Evolutionary conservation across 208 protist species (phyloP).

Genomic region (Acanthamoeba royreba): DNA sequence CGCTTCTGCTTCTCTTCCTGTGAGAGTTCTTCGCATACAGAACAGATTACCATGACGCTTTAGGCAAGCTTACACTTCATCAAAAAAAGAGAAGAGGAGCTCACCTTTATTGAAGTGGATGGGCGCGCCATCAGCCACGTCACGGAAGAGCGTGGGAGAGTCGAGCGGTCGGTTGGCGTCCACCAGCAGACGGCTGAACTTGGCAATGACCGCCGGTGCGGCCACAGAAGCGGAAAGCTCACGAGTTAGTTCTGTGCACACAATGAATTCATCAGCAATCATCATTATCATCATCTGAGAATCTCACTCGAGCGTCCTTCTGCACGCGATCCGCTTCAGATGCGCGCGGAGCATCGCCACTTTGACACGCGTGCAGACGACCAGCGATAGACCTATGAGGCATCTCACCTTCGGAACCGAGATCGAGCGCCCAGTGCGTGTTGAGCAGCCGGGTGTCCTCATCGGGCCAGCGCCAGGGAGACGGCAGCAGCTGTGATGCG

Average conservation of each 20-base stretch:
- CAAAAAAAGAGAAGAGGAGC: neutral
- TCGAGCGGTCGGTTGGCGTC: slow-evolving; percentile 6
- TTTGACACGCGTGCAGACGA: neutral
- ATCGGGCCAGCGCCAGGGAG: neutral
- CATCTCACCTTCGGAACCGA: neutral
- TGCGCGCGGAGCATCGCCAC: no score
- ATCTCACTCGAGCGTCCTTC: no score
- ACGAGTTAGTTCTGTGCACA: neutral
- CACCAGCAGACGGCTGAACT: slow-evolving; percentile 2
- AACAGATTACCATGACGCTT: neutral
- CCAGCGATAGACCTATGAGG: neutral
- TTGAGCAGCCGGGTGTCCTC: neutral
- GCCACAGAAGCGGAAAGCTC: neutral
- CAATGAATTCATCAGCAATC: neutral
- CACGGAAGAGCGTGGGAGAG: neutral
- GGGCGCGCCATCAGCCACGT: neutral
- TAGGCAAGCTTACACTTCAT: neutral
- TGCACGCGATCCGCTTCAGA: no score
- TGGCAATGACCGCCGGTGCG: neutral
- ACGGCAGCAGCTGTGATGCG: neutral
- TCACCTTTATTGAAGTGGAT: neutral
- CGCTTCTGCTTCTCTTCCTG: neutral
- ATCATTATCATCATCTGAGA: no score
- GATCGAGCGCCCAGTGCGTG: slow-evolving; percentile 4
- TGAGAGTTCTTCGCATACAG: neutral